Evolutionary conservation across 129 eudicot species (phyloP), one percentile per base, ranked within the genome.

Genomic region (Erigeron canadensis): DNA sequence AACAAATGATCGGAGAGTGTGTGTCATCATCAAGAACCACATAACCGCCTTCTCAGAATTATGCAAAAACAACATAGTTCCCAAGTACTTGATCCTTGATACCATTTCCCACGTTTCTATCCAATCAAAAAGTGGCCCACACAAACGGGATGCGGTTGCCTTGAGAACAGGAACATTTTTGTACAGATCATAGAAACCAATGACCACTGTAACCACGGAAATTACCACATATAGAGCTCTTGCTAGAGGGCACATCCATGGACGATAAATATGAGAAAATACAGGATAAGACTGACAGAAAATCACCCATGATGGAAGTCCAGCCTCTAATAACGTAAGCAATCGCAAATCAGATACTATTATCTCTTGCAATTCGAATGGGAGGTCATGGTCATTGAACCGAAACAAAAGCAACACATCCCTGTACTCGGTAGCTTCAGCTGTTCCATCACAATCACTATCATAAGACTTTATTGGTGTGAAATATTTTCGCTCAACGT

Each of bases 241-340:
- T 41, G 91, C 98, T 75, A 94, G 73, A 71, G 96, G 98, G 71
- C 95, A 87, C 97, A 94, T 94, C 98, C 98, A 89, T n/a, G 98
- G 98, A 5, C 96, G 95, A 69, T 94, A 89, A 63, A 94, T 63
- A 80, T 89, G 92, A 74, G 90, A 89, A 80, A 94, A 94, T 3
- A 75, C 91, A 8, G 98, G 98, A 60, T 94, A 94, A 17, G 98
- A 94, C 66, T 94, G 98, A 60, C 87, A 90, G 76, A 94, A 94
- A 28, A 94, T 84, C 46, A 94, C 98, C 98, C 98, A 94, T 58
- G 98, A 85, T 23, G 98, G 97, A 82, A 94, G 98, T 45, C 98
- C 98, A 69, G 88, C 84, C 74, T 94, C 98, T 70, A 89, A 78
- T 38, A 94, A 72, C 50, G 93, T 94, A 56, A 89, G 90, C 65